A percentile compares a stretch with the other conserved stretches of the same genome.
Conservation (phyloP, 768 basidiomycete species). For the Lentinula sp. region DNA sequence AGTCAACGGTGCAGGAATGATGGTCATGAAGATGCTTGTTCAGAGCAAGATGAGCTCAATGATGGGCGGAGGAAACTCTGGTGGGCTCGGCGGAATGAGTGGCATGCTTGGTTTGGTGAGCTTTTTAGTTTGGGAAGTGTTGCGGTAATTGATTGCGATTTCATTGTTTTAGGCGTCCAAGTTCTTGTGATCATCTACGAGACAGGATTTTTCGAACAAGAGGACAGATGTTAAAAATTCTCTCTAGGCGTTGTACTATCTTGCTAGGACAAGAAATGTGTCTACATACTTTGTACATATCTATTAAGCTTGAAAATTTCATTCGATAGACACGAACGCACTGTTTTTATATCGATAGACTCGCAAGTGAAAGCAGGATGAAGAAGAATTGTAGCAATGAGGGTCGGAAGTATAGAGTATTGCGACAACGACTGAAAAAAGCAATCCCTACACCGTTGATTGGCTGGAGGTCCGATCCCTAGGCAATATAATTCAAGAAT, state of each 20-base stretch:
- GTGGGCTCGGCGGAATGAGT: conserved; percentile 59
- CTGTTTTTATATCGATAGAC: too few relatives aligned
- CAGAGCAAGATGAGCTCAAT: conserved; percentile 54
- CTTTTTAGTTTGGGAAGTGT: not conserved
- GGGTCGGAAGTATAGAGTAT: too few relatives aligned
- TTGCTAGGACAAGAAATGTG: too few relatives aligned
- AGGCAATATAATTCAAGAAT: not conserved
- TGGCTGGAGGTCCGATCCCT: too few relatives aligned
- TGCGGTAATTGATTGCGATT: not conserved
- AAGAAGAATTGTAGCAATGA: too few relatives aligned
- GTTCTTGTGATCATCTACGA: not conserved
- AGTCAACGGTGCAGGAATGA: conserved; percentile 81
- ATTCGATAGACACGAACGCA: too few relatives aligned
- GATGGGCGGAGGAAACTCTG: conserved; percentile 60
- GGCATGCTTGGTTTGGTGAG: conserved; percentile 36
- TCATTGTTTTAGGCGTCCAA: not conserved
- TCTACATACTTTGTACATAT: too few relatives aligned
- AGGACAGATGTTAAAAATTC: not conserved
- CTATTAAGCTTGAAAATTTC: too few relatives aligned
- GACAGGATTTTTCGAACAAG: not conserved
- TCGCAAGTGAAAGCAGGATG: too few relatives aligned
- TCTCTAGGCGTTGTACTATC: too few relatives aligned
- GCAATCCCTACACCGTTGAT: too few relatives aligned
- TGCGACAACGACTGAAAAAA: too few relatives aligned
- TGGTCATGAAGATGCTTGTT: conserved; percentile 76